Conservation (phyloP, 768 basidiomycete species). For the Rubroboletus satanas region DNA sequence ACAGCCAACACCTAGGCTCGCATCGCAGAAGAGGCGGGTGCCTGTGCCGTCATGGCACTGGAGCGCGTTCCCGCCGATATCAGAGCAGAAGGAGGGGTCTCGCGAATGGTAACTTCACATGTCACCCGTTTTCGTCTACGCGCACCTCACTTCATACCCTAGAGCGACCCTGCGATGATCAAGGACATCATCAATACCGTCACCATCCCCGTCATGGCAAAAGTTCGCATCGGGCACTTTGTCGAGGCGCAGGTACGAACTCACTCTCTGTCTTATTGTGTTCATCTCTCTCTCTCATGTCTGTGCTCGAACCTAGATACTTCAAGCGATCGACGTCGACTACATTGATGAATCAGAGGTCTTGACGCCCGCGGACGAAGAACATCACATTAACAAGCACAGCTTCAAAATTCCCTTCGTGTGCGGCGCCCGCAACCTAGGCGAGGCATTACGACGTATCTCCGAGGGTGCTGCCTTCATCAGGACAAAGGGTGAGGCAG, state of each 20-base stretch:
- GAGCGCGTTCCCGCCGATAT: conserved; percentile 97
- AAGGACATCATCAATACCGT: conserved; percentile 93
- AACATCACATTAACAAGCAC: conserved; percentile 97
- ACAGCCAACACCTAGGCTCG: conserved; percentile 56
- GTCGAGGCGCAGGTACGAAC: conserved; percentile 84
- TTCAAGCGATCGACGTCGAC: conserved; percentile 92
- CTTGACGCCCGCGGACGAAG: conserved; percentile 92
- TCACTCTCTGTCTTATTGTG: no score
- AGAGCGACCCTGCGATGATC: conserved; percentile 96
- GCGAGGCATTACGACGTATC: conserved; percentile 93
- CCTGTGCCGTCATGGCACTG: conserved; percentile 96
- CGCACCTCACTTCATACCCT: not conserved
- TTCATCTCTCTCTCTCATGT: not conserved
- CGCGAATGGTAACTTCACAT: conserved; percentile 74
- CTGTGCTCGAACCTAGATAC: conserved; percentile 50
- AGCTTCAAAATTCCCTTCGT: conserved; percentile 94
- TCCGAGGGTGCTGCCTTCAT: conserved; percentile 98
- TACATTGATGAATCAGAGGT: conserved; percentile 97
- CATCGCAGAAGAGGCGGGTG: conserved; percentile 96
- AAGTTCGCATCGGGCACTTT: conserved; percentile 95
- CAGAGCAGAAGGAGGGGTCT: conserved; percentile 86
- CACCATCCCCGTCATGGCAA: conserved; percentile 96
- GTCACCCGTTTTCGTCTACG: not conserved
- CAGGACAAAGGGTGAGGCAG: conserved; percentile 93
- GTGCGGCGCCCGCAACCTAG: conserved; percentile 91